Conservation (phyloP, 768 basidiomycete species). For the Termitomyces sp. region DNA sequence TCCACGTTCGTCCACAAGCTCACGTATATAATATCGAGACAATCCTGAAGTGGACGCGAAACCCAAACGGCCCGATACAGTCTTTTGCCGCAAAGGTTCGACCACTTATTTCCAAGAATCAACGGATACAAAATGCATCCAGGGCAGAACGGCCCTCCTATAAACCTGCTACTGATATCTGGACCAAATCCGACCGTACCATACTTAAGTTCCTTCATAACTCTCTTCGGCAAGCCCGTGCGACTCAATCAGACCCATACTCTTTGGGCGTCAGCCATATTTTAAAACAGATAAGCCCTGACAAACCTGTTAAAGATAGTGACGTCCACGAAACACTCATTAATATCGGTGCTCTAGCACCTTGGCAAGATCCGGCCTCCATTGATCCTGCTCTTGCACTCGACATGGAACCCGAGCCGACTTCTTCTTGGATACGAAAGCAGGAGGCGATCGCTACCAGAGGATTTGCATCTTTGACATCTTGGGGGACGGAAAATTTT, state of each 20-base stretch:
- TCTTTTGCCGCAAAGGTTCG: constrained; percentile 49
- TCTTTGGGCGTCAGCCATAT: constrained; percentile 44
- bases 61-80: constrained; percentile 32
- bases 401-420: constrained; percentile 25
- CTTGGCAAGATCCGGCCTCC: constrained; percentile 71
- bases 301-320: constrained; percentile 26
- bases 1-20: constrained; percentile 57
- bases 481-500: constrained; percentile 21
- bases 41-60: constrained; percentile 45
- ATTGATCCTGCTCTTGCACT: constrained; percentile 32
- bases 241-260: constrained; percentile 62
- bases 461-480: constrained; percentile 16
- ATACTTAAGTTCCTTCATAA: constrained; percentile 58
- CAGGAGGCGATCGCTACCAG: constrained; percentile 23
- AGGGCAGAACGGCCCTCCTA: constrained; percentile 25
- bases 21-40: constrained; percentile 47
- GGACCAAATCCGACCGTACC: constrained; percentile 46
- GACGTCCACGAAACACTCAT: constrained; percentile 46
- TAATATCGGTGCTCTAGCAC: constrained; percentile 68
- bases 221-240: constrained; percentile 42
- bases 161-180: constrained; percentile 26
- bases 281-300: constrained; percentile 47
- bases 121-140: constrained; percentile 22
- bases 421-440: constrained; percentile 18
- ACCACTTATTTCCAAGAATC: constrained; percentile 30